phyloP scores from a whole-genome alignment of 2,329 filamentous ascomycete genomes.

The Raffaelea deltoideospora region DNA sequence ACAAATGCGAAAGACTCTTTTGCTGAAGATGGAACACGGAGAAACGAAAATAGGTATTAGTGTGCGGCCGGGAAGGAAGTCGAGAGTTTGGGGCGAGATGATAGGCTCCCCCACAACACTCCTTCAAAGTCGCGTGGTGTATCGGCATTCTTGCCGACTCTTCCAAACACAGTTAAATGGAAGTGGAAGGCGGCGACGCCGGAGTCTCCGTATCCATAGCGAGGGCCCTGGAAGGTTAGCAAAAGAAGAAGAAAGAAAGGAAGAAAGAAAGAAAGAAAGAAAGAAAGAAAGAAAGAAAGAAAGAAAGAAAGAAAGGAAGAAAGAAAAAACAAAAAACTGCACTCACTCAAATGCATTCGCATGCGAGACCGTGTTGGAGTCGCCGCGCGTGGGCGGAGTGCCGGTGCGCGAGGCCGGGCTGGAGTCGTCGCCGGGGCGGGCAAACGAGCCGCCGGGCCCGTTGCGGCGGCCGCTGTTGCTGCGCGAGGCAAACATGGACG shows the following conservation, averaged over 20 bases:
- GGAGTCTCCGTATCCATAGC: slow-evolving; percentile 49
- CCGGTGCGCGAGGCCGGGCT: slow-evolving; percentile 77
- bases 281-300: too few relatives aligned
- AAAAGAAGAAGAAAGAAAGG: not conserved
- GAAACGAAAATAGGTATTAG: slow-evolving; percentile 4
- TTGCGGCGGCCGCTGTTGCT: slow-evolving; percentile 74
- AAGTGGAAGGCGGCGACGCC: slow-evolving; percentile 51
- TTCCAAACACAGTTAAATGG: too few relatives aligned
- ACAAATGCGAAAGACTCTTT: slow-evolving; percentile 24
- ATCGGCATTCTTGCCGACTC: too few relatives aligned
- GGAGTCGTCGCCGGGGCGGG: slow-evolving; percentile 68
- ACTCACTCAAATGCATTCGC: slow-evolving; percentile 90
- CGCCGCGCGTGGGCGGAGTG: slow-evolving; percentile 53
- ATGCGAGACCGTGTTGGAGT: slow-evolving; percentile 37
- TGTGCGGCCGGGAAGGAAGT: slow-evolving; percentile 3
- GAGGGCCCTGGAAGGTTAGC: slow-evolving; percentile 29
- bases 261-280: slow-evolving; percentile 5
- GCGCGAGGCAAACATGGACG: slow-evolving; percentile 75
- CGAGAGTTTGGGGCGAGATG: not conserved
- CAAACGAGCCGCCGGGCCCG: slow-evolving; percentile 54
- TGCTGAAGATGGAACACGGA: slow-evolving; percentile 13
- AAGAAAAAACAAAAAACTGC: too few relatives aligned
- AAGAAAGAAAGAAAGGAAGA: too few relatives aligned
- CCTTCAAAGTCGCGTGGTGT: too few relatives aligned
- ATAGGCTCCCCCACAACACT: too few relatives aligned